Base-by-base conservation (phyloP, 805 yeast species). In the Candida boleticola region DNA sequence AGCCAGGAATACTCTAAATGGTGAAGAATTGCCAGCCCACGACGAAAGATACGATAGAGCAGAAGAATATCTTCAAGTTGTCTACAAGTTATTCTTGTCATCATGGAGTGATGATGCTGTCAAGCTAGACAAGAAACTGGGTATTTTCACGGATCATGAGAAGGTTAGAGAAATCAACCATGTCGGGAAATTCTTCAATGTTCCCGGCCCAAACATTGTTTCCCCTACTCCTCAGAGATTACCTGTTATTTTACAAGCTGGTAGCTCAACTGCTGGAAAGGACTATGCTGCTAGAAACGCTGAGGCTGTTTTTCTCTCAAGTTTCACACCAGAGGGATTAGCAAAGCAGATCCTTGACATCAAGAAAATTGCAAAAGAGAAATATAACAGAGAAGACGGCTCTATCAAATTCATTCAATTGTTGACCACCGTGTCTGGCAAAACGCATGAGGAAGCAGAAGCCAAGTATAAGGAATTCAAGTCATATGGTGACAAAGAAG, bases 71-170 rank as follows among this genome's bases (percentile, higher is more conserved):
- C 44, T 72, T 14, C 59, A 71, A 37, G 68, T 67, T 11, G 59
- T 68, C 9, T 63, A 63, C 45, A 66, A 68, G 43, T 51, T 73
- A 33, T 57, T 72, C 39, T 53, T 70, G 25, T 58, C 69, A 10
- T 68, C 75, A 1, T 70, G 75, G 76, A 60, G 69, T 45, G 76
- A 70, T 43, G 76, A 70, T 37, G 68, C 70, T 2, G 60, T 64
- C n/a, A 52, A 54, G 16, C 40, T 51, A 16, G 64, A 64, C 41
- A 48, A 36, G 19, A 37, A 55, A 36, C 46, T 42, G 14, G 70
- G 68, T 2, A 51, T 66, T 2, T 66, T 58, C 43, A 54, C 73
- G 2, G 68, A 69, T 31, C 75, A 75, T 3, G 58, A 57, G 3
- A 60, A 63, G 27, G 64, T 73, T 39, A 56, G 74, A 47, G 61